Base-by-base conservation (phyloP, 2,329 filamentous ascomycete genomes). In the Leptodontidium sp. region DNA sequence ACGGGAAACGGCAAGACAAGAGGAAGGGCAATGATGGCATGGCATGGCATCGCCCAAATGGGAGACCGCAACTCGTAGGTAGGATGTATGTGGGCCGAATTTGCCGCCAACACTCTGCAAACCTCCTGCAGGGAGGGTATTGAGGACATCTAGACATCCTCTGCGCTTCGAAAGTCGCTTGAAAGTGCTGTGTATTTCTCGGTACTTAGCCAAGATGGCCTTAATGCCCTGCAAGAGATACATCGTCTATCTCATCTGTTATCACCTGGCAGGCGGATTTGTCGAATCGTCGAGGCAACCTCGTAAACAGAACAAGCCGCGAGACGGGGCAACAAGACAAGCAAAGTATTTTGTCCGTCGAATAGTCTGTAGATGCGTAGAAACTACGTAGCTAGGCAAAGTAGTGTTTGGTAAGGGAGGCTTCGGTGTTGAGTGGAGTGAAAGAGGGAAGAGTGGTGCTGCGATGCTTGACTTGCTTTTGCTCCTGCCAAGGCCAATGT, bases 391-490 rank as follows among this genome's bases (percentile, higher is more conserved):
- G 29, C 6, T 32, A 32, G 29, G 29, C 29, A 32, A 6, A 32
- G 29, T 32, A 32, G 29, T 32, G 6, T 32, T 32, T 32, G 29
- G 29, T 32, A 32, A 32, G 29, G 29, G 3, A 32, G 29, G 29
- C 29, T 32, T 32, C 29, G 29, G 29, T 32, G 29, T 32, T 32
- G 29, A 32, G 29, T 32, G 29, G 29, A 32, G 29, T 32, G 29
- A 32, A 6, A 6, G 29, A 32, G 29, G 6, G 29, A 32, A 32
- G 29, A 32, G 29, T 32, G 29, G 29, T 32, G 14, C 11, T 53
- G 24, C 43, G 26, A 35, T 35, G 52, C 14, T 55, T 55, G 15
- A 55, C 52, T 55, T 55, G 52, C 52, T 55, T 55, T 35, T 55
- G 52, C 15, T n/a, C 32, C 52, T 55, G 15, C 26, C 52, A 55